Conservation (phyloP, 2,329 filamentous ascomycete species). For the Diaporthe sp. region DNA sequence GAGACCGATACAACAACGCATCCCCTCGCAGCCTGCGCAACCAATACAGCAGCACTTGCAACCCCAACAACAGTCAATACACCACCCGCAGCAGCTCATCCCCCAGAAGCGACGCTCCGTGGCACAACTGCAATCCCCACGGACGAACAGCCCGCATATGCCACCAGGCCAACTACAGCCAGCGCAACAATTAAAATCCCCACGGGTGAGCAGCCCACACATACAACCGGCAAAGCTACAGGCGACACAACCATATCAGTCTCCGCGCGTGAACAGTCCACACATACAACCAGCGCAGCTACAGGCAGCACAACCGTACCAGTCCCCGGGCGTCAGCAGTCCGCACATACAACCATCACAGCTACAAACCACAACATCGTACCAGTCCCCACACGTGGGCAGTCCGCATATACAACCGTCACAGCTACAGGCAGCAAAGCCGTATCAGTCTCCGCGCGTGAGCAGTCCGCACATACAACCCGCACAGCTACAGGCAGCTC, state of each 20-base stretch:
- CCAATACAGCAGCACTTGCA: constrained; percentile 36
- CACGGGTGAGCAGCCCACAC: neutral
- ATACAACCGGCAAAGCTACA: constrained; percentile 27
- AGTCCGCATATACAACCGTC: constrained; percentile 20
- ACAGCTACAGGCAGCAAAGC: constrained; percentile 15
- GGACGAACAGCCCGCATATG: constrained; percentile 23
- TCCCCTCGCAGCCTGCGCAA: constrained; percentile 38
- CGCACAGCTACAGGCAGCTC: constrained; percentile 6
- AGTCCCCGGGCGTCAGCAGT: neutral
- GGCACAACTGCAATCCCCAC: constrained; percentile 28
- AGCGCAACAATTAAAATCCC: neutral
- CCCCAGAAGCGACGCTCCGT: constrained; percentile 16
- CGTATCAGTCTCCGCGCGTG: neutral
- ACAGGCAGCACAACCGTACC: constrained; percentile 11
- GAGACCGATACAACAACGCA: constrained; percentile 42
- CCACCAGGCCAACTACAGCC: constrained; percentile 2
- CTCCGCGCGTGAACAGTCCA: neutral
- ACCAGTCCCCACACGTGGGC: neutral
- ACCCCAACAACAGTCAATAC: constrained; percentile 45
- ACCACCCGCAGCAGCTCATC: constrained; percentile 43
- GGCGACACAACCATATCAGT: neutral
- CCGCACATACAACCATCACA: constrained; percentile 28
- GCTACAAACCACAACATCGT: constrained; percentile 2
- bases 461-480: constrained; percentile 10
- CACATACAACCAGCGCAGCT: constrained; percentile 22